Base-by-base conservation (phyloP, 2,329 filamentous ascomycete species). In the Zasmidium cellare region DNA sequence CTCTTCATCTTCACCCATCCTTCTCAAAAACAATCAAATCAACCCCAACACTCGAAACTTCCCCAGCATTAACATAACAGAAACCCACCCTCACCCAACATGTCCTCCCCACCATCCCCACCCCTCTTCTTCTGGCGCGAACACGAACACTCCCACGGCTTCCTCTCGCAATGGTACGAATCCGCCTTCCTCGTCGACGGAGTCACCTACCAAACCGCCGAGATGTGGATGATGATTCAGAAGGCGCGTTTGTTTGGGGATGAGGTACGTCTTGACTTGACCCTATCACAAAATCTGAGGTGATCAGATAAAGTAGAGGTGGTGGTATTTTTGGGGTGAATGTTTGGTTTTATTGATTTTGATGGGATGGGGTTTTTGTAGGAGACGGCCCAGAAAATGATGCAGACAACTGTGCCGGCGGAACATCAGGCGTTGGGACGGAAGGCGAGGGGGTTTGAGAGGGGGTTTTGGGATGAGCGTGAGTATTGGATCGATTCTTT, bases 91-190 rank as follows among this genome's bases (percentile, higher is more conserved):
- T n/a, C 35, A 5, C 5, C 16, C 7, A 41, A 9, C 35, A 41
- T 41, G 35, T 41, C 35, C n/a, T n/a, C n/a, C 35, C 7, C 11
- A 41, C 16, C 35, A 41, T 41, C 35, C 7, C 6, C 7, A 5
- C 7, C 16, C 35, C 35, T 75, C 44, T 75, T 63, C 61, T 76
- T 76, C 69, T 75, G 71, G 72, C 66, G 70, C 45, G 69, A 71
- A 47, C 76, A 75, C 14, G 77, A 84, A 56, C 63, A 72, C 1
- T 68, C 72, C 2, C 74, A 80, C 28, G 84, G 83, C 44, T 86
- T 79, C 72, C 76, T 88, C n/a, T 84, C 81, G 0, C 85, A 89
- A 72, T 88, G 85, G 85, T 85, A 83, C 67, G 66, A 73, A 51
- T 78, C 74, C 18, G 72, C 77, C 1, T 88, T 86, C 65, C 73